Percentiles rank a stretch among this genome's conserved stretches.
Conservation (phyloP, 768 basidiomycete genomes). For the Boletus sensibilis region DNA sequence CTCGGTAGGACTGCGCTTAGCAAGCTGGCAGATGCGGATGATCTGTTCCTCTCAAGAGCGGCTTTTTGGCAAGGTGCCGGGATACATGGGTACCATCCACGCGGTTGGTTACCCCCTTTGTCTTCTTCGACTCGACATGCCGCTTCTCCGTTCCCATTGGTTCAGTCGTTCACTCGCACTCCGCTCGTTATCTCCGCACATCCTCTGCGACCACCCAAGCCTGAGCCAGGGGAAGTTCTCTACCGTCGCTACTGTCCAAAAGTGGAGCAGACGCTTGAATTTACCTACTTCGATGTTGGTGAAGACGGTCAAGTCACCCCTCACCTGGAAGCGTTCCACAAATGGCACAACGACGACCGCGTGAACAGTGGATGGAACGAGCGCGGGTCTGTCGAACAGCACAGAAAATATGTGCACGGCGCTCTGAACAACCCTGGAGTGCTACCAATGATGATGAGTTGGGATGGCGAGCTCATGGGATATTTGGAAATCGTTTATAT, state of each 20-base stretch:
- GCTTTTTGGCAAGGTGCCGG: slow-evolving; percentile 55
- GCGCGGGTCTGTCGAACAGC: slow-evolving; percentile 42
- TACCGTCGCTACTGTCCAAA: slow-evolving; percentile 37
- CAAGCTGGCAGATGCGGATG: slow-evolving; percentile 13
- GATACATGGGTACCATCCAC: slow-evolving; percentile 30
- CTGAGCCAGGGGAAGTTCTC: slow-evolving; percentile 39
- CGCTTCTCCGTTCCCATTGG: slow-evolving; percentile 34
- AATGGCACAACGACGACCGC: slow-evolving; percentile 51
- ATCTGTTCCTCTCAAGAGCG: slow-evolving; percentile 41
- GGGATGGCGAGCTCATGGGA: slow-evolving; percentile 44
- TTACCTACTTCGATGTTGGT: slow-evolving; percentile 31
- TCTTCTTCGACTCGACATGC: slow-evolving; percentile 29
- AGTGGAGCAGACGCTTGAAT: slow-evolving; percentile 33
- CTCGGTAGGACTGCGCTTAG: slow-evolving; percentile 24
- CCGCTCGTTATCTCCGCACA: slow-evolving; percentile 49
- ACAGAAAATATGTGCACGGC: slow-evolving; percentile 39
- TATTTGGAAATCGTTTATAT: slow-evolving; percentile 46
- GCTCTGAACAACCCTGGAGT: slow-evolving; percentile 39
- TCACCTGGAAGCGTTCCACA: slow-evolving; percentile 46
- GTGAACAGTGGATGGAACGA: slow-evolving; percentile 49
- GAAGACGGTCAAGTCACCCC: slow-evolving; percentile 8
- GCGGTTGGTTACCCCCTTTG: slow-evolving; percentile 34
- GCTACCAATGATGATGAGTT: slow-evolving; percentile 44
- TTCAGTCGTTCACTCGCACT: slow-evolving; percentile 43
- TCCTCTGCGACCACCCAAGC: slow-evolving; percentile 52